Conservation (phyloP, 352 stramenopile genomes). For the Globisporangium alternatum region DNA sequence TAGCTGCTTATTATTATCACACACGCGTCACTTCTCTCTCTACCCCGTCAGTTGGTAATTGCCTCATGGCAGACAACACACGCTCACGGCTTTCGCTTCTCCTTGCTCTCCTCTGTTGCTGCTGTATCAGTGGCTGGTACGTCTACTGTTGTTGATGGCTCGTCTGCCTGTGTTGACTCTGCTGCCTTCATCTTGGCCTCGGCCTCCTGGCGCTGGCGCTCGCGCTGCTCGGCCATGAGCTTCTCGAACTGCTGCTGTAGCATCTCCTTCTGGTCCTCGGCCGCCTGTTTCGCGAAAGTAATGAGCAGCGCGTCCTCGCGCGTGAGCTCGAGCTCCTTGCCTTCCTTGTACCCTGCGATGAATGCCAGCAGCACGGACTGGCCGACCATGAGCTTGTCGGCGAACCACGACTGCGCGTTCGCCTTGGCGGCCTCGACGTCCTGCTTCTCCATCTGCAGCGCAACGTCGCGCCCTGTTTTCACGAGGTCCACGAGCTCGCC, state of each 20-base stretch:
- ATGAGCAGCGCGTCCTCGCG: slow-evolving; percentile 73
- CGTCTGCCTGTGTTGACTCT: not conserved
- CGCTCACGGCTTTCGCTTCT: not conserved
- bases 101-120: slow-evolving; percentile 4
- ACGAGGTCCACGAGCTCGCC: slow-evolving; percentile 61
- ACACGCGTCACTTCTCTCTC: not conserved
- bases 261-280: slow-evolving; percentile 69
- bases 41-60: not conserved
- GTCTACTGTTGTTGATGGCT: not conserved
- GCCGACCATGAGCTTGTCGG: slow-evolving; percentile 81
- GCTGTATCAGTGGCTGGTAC: not conserved
- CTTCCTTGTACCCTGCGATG: slow-evolving; percentile 77
- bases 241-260: slow-evolving; percentile 69
- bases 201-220: slow-evolving; percentile 18
- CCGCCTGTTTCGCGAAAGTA: slow-evolving; percentile 70
- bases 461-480: slow-evolving; percentile 54
- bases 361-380: slow-evolving; percentile 80
- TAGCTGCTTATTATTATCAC: slow-evolving; percentile 11
- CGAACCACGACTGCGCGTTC: slow-evolving; percentile 73
- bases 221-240: slow-evolving; percentile 49
- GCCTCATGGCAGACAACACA: not conserved
- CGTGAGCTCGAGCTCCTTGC: slow-evolving; percentile 72
- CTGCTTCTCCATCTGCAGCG: slow-evolving; percentile 51
- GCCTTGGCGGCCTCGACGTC: slow-evolving; percentile 63
- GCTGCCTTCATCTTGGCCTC: not conserved